Evolutionary conservation across 2,329 filamentous ascomycete genomes (phyloP), one percentile per base, ranked within the genome.

Genomic region (Rhinocladiella mackenziei): DNA sequence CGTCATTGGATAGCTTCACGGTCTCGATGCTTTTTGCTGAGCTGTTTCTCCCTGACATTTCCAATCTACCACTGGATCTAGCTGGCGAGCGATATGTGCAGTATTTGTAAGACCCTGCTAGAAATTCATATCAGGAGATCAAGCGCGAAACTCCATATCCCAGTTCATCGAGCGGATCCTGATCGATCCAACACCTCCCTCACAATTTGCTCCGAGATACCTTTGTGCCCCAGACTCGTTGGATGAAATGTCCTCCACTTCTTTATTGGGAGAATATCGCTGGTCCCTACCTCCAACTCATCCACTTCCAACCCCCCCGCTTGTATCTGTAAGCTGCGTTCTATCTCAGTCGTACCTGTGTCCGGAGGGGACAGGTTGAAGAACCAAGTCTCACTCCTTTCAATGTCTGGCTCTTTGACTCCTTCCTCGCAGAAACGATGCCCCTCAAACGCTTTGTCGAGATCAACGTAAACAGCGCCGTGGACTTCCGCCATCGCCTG

Each of bases 361-460:
- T 32, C 35, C 7, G 33, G 19, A 5, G 40, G 17, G 4, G 47
- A 41, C 5, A 54, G 39, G 36, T 58, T 55, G 51, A 58, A 60
- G 39, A 61, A 60, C 59, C 59, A 61, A 14, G 57, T 59, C 15
- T 52, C 51, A 3, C 43, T 31, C n/a, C 51, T 50, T 22, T 51
- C 49, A 20, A 51, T 30, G 13, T 47, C 45, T 13, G 56, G 54
- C 35, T 58, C 56, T 6, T 43, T 23, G 2, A 54, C 53, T 4
- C 53, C 54, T 8, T 48, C 46, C 18, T 55, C 57, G 36, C 59
- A 61, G 41, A 61, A 60, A 4, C 58, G 49, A 45, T 61, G 59
- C 6, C 49, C 52, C 19, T 56, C 48, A 29, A 58, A 61, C 10
- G 48, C 41, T 2, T 22, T 23, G 36, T 58, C 57, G 23, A 59